These are phyloP conservation scores for Trichoderma brevicompactum DNA, from an alignment of 2,329 filamentous ascomycete species.

Conservation along the genomic window DNA sequence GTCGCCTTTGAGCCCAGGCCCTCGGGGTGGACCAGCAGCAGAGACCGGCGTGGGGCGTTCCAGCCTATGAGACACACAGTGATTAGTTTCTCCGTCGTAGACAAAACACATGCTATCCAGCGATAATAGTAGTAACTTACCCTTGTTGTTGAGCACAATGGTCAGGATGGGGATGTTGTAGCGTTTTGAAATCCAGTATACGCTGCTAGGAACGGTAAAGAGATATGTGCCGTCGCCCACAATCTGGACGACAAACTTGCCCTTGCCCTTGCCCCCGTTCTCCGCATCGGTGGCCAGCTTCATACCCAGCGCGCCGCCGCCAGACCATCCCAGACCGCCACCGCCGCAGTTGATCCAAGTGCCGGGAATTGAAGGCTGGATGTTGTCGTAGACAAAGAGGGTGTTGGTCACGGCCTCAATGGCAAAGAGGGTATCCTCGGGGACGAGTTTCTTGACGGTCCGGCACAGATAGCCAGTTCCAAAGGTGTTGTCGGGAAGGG, in stretches of 20 bases:
- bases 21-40: conserved; percentile 62
- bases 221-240: conserved; percentile 63
- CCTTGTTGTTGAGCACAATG: conserved; percentile 61
- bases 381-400: conserved; percentile 68
- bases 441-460: conserved; percentile 41
- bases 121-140: conserved; percentile 39
- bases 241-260: conserved; percentile 58
- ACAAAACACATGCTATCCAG: background rate
- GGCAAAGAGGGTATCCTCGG: conserved; percentile 68
- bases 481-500: conserved; percentile 60
- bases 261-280: conserved; percentile 51
- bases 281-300: conserved; percentile 65
- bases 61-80: conserved; percentile 47
- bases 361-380: conserved; percentile 69
- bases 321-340: conserved; percentile 80
- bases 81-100: background rate
- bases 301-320: conserved; percentile 74
- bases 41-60: conserved; percentile 63
- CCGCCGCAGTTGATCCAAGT: conserved; percentile 83
- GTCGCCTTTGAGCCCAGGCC: conserved; percentile 58
- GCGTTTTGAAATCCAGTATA: conserved; percentile 60
- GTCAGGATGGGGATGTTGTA: conserved; percentile 60
- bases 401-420: conserved; percentile 80
- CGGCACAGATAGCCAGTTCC: conserved; percentile 48
- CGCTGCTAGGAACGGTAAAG: conserved; percentile 58